Evolutionary conservation across 2,329 filamentous ascomycete genomes (phyloP).

Genomic region (Aspergillus sp.): DNA sequence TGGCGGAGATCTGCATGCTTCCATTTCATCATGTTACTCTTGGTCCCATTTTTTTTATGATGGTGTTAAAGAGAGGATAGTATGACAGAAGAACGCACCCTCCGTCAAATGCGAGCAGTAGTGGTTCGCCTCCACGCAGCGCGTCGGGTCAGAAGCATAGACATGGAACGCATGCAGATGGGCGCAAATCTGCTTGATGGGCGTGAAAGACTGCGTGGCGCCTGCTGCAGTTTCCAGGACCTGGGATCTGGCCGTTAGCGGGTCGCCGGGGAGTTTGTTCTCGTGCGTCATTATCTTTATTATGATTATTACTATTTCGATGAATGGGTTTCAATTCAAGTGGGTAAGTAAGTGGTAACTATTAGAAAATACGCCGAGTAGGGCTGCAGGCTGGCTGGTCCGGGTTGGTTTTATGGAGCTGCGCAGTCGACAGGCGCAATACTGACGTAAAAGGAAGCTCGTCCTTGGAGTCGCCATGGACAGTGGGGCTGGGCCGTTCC

Average conservation of each 20-base stretch:
- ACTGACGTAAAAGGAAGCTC: neutral
- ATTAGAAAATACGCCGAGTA: neutral
- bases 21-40: too few species aligned
- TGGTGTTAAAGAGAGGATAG: too few species aligned
- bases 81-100: conserved; percentile 30
- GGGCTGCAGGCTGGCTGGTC: neutral
- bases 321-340: neutral
- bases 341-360: neutral
- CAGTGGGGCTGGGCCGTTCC: neutral
- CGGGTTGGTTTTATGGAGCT: neutral
- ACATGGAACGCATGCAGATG: conserved; percentile 86
- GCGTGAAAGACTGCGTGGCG: conserved; percentile 56
- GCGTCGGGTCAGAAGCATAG: conserved; percentile 70
- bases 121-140: conserved; percentile 75
- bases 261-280: conserved; percentile 27
- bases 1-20: conserved; percentile 67
- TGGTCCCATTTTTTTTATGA: neutral
- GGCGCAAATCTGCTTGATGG: conserved; percentile 73
- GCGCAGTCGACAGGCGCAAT: neutral
- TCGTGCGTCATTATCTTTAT: neutral
- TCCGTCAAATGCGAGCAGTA: conserved; percentile 78
- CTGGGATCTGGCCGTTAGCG: conserved; percentile 35
- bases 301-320: neutral
- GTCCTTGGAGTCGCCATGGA: neutral
- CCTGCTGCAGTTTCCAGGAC: conserved; percentile 40